Conservation (phyloP, 768 basidiomycete genomes). For the Gloeostereum incarnatum region DNA sequence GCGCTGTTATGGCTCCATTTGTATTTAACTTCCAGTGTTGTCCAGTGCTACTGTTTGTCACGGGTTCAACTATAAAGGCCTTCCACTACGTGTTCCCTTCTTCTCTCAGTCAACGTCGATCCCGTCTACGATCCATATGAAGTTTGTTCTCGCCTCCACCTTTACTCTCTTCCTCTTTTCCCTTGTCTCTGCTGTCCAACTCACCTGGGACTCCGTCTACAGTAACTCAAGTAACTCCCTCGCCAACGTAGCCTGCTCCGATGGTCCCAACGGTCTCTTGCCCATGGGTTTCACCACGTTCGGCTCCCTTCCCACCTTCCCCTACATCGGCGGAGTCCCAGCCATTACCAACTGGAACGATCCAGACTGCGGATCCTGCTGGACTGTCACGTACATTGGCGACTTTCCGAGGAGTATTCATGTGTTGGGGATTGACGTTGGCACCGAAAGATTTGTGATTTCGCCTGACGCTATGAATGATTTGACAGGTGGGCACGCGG, state of each 20-base stretch:
- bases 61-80: too few relatives aligned
- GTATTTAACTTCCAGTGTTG: too few relatives aligned
- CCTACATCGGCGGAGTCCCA: conserved; percentile 26
- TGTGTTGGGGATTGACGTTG: conserved; percentile 8
- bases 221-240: conserved; percentile 11
- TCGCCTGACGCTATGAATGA: conserved; percentile 8
- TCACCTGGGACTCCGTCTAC: too few relatives aligned
- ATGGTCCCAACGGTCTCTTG: conserved; percentile 26
- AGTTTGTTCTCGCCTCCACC: too few relatives aligned
- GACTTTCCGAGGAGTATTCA: background rate
- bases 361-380: conserved; percentile 17
- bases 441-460: conserved; percentile 8
- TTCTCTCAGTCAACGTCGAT: too few relatives aligned
- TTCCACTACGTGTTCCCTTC: too few relatives aligned
- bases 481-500: conserved; percentile 11
- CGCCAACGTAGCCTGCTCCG: conserved; percentile 26
- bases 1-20: too few relatives aligned
- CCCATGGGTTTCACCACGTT: conserved; percentile 24
- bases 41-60: too few relatives aligned
- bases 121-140: too few relatives aligned
- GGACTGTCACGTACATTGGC: conserved; percentile 7
- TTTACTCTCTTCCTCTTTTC: too few relatives aligned
- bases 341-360: conserved; percentile 26
- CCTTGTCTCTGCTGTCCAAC: too few relatives aligned
- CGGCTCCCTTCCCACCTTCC: conserved; percentile 25